Percentiles rank a stretch among this genome's conserved stretches.
phyloP scores from a whole-genome alignment of 352 stramenopile species.

The Phytophthora hybrid region DNA sequence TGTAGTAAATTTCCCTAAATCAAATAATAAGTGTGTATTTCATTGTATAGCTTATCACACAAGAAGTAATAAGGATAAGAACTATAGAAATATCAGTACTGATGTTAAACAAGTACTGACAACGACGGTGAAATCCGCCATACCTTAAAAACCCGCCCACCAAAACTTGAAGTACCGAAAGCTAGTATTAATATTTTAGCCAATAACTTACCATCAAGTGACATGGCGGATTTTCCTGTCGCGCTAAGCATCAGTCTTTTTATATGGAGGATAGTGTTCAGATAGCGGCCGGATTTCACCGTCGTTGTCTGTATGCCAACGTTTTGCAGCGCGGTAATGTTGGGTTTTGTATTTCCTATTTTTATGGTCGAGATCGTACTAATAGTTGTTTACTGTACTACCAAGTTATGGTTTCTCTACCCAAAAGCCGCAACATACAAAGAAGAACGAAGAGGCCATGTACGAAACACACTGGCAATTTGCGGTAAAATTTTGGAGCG shows the following conservation, averaged over 20 bases:
- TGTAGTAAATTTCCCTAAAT: too few relatives aligned
- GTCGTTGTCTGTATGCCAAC: too few relatives aligned
- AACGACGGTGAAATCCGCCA: slow-evolving; percentile 1
- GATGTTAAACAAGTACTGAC: too few relatives aligned
- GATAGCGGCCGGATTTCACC: too few relatives aligned
- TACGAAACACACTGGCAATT: slow-evolving; percentile 1
- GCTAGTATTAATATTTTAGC: slow-evolving; percentile 10
- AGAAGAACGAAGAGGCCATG: background rate
- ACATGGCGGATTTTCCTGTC: too few relatives aligned
- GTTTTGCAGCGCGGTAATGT: slow-evolving; percentile 14
- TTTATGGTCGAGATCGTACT: background rate
- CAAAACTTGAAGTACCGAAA: slow-evolving; percentile 6
- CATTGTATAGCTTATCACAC: too few relatives aligned
- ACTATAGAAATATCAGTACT: too few relatives aligned
- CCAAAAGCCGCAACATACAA: slow-evolving; percentile 2
- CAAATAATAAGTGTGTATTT: too few relatives aligned
- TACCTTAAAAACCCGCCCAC: too few relatives aligned
- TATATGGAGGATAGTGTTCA: too few relatives aligned
- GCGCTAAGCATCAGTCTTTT: slow-evolving; percentile 1
- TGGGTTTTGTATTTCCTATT: background rate
- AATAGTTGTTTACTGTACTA: background rate
- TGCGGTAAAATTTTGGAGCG: background rate
- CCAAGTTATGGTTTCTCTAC: slow-evolving; percentile 1
- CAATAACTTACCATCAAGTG: background rate
- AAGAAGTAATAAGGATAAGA: too few relatives aligned